Percentiles rank a stretch among this genome's conserved stretches.
phyloP scores from a whole-genome alignment of 768 basidiomycete genomes.

The Boletus subparvulus region DNA sequence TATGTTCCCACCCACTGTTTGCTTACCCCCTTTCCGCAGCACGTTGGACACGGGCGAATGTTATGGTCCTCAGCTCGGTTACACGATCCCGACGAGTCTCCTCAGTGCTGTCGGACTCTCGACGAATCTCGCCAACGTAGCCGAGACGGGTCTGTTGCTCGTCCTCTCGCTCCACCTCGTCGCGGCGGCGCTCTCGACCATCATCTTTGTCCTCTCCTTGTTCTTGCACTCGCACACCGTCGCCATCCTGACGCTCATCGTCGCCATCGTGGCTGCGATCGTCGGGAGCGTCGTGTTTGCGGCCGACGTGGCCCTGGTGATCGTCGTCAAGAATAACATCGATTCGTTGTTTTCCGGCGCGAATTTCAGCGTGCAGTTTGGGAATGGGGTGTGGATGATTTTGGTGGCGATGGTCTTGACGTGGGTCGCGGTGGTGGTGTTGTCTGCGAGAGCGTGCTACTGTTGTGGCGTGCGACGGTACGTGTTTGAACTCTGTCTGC shows the following conservation, averaged over 20 bases:
- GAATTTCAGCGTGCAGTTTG: constrained; percentile 50
- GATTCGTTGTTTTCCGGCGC: constrained; percentile 36
- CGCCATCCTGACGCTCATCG: constrained; percentile 57
- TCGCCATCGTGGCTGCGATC: constrained; percentile 56
- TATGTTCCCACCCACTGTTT: too few relatives aligned
- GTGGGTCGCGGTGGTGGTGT: constrained; percentile 60
- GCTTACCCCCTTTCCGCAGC: constrained; percentile 6
- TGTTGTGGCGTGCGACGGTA: constrained; percentile 63
- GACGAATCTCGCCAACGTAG: constrained; percentile 40
- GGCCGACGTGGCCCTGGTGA: constrained; percentile 60
- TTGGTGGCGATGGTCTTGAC: constrained; percentile 51
- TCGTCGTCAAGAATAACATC: constrained; percentile 49
- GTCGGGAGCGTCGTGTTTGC: constrained; percentile 55
- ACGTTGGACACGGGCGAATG: constrained; percentile 42
- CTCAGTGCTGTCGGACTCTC: constrained; percentile 46
- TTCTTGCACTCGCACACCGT: constrained; percentile 58
- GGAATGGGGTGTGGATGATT: constrained; percentile 77
- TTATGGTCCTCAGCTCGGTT: constrained; percentile 66
- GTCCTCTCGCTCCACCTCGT: constrained; percentile 72
- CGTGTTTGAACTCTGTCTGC: not conserved
- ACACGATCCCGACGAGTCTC: constrained; percentile 53
- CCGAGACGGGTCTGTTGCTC: constrained; percentile 49
- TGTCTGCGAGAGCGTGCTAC: constrained; percentile 63
- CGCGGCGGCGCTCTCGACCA: constrained; percentile 55
- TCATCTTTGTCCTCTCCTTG: constrained; percentile 51